Conservation (phyloP, 2,329 filamentous ascomycete genomes). For the Xylariaceae sp. region DNA sequence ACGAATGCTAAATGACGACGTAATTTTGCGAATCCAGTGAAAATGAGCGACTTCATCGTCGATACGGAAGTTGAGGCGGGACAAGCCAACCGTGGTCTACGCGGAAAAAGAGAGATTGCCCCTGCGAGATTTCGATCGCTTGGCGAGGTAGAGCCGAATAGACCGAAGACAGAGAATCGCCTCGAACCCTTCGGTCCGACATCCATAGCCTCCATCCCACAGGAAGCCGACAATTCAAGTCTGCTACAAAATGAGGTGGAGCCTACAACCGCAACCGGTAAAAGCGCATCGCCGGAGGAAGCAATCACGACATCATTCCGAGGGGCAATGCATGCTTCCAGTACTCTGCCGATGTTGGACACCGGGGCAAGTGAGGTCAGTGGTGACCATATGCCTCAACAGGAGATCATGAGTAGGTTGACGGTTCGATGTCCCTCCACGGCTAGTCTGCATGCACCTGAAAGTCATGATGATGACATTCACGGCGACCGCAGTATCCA, state of each 20-base stretch:
- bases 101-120: conserved; percentile 5
- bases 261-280: background rate
- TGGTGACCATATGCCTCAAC: background rate
- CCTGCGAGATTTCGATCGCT: background rate
- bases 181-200: background rate
- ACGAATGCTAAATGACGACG: background rate
- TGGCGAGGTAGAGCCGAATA: background rate
- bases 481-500: background rate
- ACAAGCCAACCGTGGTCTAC: conserved; percentile 11
- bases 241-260: background rate
- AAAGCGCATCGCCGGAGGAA: background rate
- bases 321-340: background rate
- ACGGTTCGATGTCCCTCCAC: background rate
- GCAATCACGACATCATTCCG: background rate
- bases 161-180: background rate
- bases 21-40: conserved; percentile 6
- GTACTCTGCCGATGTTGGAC: background rate
- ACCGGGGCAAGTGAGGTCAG: background rate
- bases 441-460: background rate
- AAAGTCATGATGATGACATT: no score
- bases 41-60: conserved; percentile 22
- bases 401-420: conserved; percentile 12
- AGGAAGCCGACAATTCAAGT: conserved; percentile 7
- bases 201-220: conserved; percentile 3
- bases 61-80: conserved; percentile 21